These are phyloP conservation scores for Aspergillus diversus DNA, from an alignment of 495 filamentous ascomycete species.

Conservation along the genomic window DNA sequence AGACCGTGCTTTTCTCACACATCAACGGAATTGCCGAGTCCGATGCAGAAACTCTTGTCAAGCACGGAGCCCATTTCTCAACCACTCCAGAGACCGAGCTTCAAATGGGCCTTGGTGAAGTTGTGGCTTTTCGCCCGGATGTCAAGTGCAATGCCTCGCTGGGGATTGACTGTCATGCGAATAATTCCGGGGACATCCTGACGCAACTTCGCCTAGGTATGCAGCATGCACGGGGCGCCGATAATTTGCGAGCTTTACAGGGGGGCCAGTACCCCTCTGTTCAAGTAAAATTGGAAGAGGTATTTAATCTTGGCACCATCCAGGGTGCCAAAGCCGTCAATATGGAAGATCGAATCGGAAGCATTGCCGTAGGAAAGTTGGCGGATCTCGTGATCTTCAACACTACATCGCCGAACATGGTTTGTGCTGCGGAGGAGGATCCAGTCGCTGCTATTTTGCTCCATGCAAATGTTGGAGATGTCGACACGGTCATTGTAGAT, in stretches of 20 bases:
- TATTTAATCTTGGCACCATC: constrained; percentile 54
- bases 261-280: constrained; percentile 39
- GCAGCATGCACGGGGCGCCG: constrained; percentile 39
- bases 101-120: constrained; percentile 42
- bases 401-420: constrained; percentile 30
- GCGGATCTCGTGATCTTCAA: constrained; percentile 54
- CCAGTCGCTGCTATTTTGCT: constrained; percentile 51
- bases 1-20: too few species aligned
- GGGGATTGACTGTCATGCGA: constrained; percentile 55
- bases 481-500: constrained; percentile 54
- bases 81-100: constrained; percentile 48
- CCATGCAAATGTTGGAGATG: constrained; percentile 46
- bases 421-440: constrained; percentile 26
- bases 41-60: too few species aligned
- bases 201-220: constrained; percentile 51
- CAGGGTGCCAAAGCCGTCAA: constrained; percentile 47
- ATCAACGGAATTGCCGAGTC: too few species aligned
- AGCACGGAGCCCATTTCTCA: constrained; percentile 31
- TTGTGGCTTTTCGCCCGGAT: constrained; percentile 34
- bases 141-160: constrained; percentile 37
- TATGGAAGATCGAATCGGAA: constrained; percentile 48
- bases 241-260: constrained; percentile 31
- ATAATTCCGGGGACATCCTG: constrained; percentile 41
- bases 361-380: constrained; percentile 46
- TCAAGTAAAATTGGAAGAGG: constrained; percentile 33